Evolutionary conservation across 1,139 yeast genomes (phyloP).

Genomic region (Kurtzmaniella quercitrusa): DNA sequence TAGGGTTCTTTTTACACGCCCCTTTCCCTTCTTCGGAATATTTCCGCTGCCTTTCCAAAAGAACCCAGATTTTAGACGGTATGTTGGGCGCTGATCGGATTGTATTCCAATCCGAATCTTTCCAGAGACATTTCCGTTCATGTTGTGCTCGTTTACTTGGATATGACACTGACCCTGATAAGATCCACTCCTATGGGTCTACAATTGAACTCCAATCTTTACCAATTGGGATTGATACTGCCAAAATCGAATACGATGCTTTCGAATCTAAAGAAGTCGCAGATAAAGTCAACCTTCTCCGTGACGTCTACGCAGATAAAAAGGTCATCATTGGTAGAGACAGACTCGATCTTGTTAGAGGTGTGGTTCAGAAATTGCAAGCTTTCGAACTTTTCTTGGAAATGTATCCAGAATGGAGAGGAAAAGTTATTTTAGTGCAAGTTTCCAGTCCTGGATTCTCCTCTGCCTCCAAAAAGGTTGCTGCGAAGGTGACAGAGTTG

Average conservation of each 20-base stretch:
- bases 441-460: conserved; percentile 78
- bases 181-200: conserved; percentile 73
- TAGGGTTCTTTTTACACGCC: conserved; percentile 80
- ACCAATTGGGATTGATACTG: conserved; percentile 84
- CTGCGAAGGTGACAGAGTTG: conserved; percentile 74
- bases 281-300: conserved; percentile 45
- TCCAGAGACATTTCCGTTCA: conserved; percentile 85
- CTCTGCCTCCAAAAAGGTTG: conserved; percentile 52
- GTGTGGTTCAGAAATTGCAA: conserved; percentile 76
- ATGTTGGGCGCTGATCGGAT: conserved; percentile 84
- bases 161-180: conserved; percentile 53
- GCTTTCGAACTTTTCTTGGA: conserved; percentile 80
- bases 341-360: conserved; percentile 73
- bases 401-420: conserved; percentile 90
- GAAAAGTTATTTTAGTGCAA: conserved; percentile 83
- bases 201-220: conserved; percentile 67
- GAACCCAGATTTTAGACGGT: conserved; percentile 81
- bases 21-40: conserved; percentile 97
- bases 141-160: conserved; percentile 84
- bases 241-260: conserved; percentile 56
- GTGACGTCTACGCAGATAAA: conserved; percentile 65
- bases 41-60: conserved; percentile 80
- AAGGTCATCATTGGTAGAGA: conserved; percentile 83
- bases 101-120: conserved; percentile 81
- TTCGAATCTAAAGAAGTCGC: conserved; percentile 28